phyloP scores from a whole-genome alignment of 257 asterid genomes.

The Solanum sejunctum region DNA sequence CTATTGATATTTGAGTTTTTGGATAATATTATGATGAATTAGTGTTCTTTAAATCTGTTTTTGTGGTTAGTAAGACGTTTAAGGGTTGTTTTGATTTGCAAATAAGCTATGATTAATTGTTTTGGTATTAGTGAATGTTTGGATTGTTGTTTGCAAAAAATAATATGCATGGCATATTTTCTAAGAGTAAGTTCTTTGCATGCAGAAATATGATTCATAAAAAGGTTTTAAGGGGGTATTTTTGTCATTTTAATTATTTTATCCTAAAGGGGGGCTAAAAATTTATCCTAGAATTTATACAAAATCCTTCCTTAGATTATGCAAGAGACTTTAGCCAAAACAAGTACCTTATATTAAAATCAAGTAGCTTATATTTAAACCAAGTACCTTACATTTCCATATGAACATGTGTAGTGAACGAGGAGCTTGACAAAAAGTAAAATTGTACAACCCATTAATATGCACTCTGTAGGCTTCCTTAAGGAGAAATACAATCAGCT shows the following conservation, averaged over 20 bases:
- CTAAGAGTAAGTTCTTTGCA: too few species aligned
- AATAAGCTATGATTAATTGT: too few species aligned
- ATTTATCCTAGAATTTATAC: too few species aligned
- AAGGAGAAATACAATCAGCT: neutral
- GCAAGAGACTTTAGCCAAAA: neutral
- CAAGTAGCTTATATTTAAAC: neutral
- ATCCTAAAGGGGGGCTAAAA: too few species aligned
- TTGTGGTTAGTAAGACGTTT: neutral
- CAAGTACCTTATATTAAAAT: neutral
- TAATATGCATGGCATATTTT: too few species aligned
- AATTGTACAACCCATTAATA: neutral
- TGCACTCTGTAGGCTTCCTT: neutral
- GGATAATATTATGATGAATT: neutral
- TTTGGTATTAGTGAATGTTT: too few species aligned
- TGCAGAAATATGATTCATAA: too few species aligned
- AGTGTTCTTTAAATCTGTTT: neutral
- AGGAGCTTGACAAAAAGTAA: neutral
- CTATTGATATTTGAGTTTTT: neutral
- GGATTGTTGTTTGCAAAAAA: too few species aligned
- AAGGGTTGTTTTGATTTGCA: too few species aligned
- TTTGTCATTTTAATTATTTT: too few species aligned
- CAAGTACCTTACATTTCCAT: neutral
- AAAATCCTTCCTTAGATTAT: neutral
- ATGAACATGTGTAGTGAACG: neutral
- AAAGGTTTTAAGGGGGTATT: too few species aligned